Base-by-base conservation (phyloP, 495 filamentous ascomycete genomes). In the Aspergillus sclerotioniger region DNA sequence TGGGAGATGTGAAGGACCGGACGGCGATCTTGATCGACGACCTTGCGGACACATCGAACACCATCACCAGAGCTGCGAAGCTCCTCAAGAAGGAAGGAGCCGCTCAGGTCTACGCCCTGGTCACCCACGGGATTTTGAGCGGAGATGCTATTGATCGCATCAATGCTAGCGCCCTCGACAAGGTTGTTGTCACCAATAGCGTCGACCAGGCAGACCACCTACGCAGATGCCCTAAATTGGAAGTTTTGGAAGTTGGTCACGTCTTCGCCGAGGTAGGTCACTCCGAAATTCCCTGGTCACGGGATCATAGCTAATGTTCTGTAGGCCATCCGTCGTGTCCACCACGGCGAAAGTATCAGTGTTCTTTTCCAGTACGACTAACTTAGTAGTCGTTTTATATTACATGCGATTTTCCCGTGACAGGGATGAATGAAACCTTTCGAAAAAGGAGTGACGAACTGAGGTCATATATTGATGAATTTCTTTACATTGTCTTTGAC, bases 311-410 rank as follows among this genome's bases (percentile, higher is more conserved):
- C 62, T 63, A 56, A 62, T 64, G 41, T 6, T 29, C 47, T 59
- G n/a, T 56, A 89, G 86, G 94, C 94, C 16, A 96, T 98, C 68
- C 88, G 94, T 51, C 84, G 94, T 45, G 95, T 98, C 51, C 94
- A 98, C 73, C 92, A 98, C 75, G 94, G 94, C 56, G 94, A 98
- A 77, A 96, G 91, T 64, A 96, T 98, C 74, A 96, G 92, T 71
- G 91, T 94, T 53, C 83, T 98, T 53, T 97, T 98, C 74, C 91
- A 94, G 76, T 90, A 94, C 64, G 90, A 95, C 55, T 83, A 72
- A 53, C 51, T 44, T 51, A 39, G 25, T 58, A 44, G 54, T 53
- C 49, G 25, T 63, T 57, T 59, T 46, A n/a, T 57, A 43, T 51
- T 16, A 7, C 35, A 46, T 56, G 60, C 20, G 57, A 59, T 15